Base-by-base conservation (phyloP, 2,329 filamentous ascomycete species). In the Aspergillus clavatus region DNA sequence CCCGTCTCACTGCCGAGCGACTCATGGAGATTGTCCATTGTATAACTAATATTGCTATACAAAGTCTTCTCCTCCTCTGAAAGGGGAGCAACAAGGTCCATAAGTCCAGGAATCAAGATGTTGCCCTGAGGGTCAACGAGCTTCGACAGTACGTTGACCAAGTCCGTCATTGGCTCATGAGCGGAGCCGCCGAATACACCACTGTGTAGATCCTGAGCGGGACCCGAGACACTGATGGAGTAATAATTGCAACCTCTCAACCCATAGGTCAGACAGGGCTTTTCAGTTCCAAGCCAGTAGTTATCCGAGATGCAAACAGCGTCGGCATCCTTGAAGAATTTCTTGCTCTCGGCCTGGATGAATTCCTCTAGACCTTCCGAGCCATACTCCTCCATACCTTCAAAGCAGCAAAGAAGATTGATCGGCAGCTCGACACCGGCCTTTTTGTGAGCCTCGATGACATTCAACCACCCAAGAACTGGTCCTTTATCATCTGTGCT, bases 361-460 rank as follows among this genome's bases (percentile, higher is more conserved):
- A 97, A 86, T 58, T 95, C 91, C 63, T 98, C 93, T 44, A 98
- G 79, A 28, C 93, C 93, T 67, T 97, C 91, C 0, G 90, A 96
- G 40, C 93, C 93, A 67, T 95, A 95, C 75, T 98, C 93, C 74
- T 98, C 93, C 93, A 98, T 98, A 39, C 93, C 93, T 77, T 98
- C 93, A 60, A 98, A 97, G 77, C 93, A 98, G 88, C 96, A 97
- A 54, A 98, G 81, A 55, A 98, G 78, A 74, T 98, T 98, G 63
- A 98, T 93, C 7, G 93, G 93, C 67, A 98, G 89, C 41, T 96
- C 91, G 37, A 97, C 77, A 46, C 88, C 88, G 27, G 90, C 89
- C 77, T 94, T 93, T 71, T 95, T 85, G 76, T 98, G 93, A 33
- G 93, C 90, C 73, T 98, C 90, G 55, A 98, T 97, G 56, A 90